These are phyloP conservation scores for Stemphylium vesicarium DNA, from an alignment of 2,329 filamentous ascomycete species.

Conservation along the genomic window DNA sequence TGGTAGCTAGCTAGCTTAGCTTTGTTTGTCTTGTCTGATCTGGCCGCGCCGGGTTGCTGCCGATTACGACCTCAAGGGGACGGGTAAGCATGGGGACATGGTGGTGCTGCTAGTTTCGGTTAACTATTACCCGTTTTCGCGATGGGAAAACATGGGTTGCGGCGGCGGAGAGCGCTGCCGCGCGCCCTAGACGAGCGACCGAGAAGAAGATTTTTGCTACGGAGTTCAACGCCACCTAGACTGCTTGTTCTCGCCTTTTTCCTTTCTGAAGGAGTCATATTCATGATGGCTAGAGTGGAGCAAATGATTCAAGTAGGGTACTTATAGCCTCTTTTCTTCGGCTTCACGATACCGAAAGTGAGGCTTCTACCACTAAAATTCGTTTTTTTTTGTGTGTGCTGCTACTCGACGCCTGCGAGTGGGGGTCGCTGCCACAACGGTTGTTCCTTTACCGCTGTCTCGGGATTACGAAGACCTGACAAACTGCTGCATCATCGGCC, in stretches of 20 bases:
- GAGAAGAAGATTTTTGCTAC: not conserved
- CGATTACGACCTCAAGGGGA: too few species aligned
- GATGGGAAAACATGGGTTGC: too few species aligned
- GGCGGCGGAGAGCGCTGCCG: too few species aligned
- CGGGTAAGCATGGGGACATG: too few species aligned
- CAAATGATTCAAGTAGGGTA: conserved; percentile 10
- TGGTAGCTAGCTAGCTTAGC: too few species aligned
- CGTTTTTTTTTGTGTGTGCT: not conserved
- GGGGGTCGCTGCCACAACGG: conserved; percentile 2
- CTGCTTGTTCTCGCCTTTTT: too few species aligned
- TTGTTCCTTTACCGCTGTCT: conserved; percentile 1
- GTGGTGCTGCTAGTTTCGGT: too few species aligned
- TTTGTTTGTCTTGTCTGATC: too few species aligned
- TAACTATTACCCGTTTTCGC: too few species aligned
- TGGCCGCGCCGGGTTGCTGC: too few species aligned
- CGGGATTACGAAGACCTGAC: conserved; percentile 2
- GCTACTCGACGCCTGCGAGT: not conserved
- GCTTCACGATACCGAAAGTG: too few species aligned
- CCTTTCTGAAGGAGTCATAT: conserved; percentile 4
- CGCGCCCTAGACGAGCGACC: too few species aligned
- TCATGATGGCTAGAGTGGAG: conserved; percentile 3
- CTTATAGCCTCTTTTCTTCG: not conserved
- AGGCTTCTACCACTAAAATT: not conserved
- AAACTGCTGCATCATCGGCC: conserved; percentile 9
- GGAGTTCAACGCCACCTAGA: not conserved